These are phyloP conservation scores for Evernia prunastri DNA, from an alignment of 495 filamentous ascomycete species.

Conservation along the genomic window DNA sequence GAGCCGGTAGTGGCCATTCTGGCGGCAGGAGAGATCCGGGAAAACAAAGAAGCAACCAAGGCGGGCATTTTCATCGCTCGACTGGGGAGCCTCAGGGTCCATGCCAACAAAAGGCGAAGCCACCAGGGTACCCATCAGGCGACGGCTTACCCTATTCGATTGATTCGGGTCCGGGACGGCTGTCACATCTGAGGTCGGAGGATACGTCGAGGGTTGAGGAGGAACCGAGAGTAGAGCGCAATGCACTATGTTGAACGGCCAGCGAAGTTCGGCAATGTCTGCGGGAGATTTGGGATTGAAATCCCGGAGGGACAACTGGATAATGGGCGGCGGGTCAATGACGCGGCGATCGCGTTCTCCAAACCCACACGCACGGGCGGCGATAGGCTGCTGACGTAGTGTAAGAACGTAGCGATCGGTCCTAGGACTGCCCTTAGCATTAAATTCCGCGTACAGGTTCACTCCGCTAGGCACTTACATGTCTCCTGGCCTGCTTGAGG, in stretches of 20 bases:
- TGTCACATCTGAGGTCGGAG: constrained; percentile 32
- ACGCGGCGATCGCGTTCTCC: constrained; percentile 89
- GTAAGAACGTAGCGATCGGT: constrained; percentile 50
- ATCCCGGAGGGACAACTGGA: constrained; percentile 74
- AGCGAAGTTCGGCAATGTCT: constrained; percentile 56
- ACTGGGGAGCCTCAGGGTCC: constrained; percentile 23
- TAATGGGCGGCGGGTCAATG: constrained; percentile 91
- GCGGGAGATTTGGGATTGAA: constrained; percentile 45
- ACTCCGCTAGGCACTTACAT: constrained; percentile 14
- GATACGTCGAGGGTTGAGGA: constrained; percentile 35
- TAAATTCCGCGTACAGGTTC: neutral
- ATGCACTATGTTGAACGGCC: constrained; percentile 76
- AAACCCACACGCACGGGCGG: constrained; percentile 88
- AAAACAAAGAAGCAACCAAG: constrained; percentile 90
- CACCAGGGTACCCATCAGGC: constrained; percentile 74
- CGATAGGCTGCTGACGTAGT: constrained; percentile 84
- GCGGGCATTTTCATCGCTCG: constrained; percentile 39
- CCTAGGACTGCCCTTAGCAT: constrained; percentile 18
- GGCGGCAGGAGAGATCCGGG: constrained; percentile 85
- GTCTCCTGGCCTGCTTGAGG: constrained; percentile 4
- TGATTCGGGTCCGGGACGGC: constrained; percentile 37
- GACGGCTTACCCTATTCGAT: constrained; percentile 42
- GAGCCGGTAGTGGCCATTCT: constrained; percentile 73
- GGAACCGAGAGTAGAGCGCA: constrained; percentile 52
- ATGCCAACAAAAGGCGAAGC: constrained; percentile 63